Evolutionary conservation across 208 protist species (phyloP).

Genomic region (Acanthamoeba divionensis): DNA sequence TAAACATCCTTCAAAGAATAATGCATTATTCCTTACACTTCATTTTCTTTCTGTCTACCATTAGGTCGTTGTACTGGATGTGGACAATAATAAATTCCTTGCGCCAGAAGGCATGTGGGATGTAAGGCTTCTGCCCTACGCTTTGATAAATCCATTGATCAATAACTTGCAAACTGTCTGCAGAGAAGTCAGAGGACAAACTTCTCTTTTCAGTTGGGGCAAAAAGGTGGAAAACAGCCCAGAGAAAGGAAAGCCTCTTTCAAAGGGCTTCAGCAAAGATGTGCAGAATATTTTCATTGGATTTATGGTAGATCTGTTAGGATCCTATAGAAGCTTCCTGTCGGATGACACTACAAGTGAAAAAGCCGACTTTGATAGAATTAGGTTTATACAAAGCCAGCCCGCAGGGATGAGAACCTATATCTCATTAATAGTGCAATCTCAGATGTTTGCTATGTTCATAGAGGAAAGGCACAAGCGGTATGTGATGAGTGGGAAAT

Average conservation of each 20-base stretch:
- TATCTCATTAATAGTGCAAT: neutral
- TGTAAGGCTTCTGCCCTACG: neutral
- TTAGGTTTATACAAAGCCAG: neutral
- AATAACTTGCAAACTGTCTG: neutral
- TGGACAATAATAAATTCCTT: conserved; percentile 35
- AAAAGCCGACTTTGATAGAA: neutral
- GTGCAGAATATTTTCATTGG: conserved; percentile 29
- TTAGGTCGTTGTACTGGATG: neutral
- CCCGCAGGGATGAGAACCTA: neutral
- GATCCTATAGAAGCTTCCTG: conserved; percentile 21
- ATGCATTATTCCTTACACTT: too few species aligned
- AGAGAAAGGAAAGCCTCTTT: neutral
- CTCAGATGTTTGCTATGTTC: conserved; percentile 24
- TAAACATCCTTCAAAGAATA: too few species aligned
- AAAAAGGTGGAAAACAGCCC: neutral
- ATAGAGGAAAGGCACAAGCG: conserved; percentile 46
- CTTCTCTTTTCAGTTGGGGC: neutral
- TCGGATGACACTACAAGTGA: neutral
- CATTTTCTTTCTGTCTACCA: too few species aligned
- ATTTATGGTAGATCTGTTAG: conserved; percentile 41
- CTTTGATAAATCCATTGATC: neutral
- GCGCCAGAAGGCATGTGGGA: neutral
- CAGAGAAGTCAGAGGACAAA: neutral
- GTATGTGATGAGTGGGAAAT: neutral
- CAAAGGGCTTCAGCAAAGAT: neutral